Evolutionary conservation across 2,329 filamentous ascomycete species (phyloP).

Genomic region (Pseudocercospora musae): DNA sequence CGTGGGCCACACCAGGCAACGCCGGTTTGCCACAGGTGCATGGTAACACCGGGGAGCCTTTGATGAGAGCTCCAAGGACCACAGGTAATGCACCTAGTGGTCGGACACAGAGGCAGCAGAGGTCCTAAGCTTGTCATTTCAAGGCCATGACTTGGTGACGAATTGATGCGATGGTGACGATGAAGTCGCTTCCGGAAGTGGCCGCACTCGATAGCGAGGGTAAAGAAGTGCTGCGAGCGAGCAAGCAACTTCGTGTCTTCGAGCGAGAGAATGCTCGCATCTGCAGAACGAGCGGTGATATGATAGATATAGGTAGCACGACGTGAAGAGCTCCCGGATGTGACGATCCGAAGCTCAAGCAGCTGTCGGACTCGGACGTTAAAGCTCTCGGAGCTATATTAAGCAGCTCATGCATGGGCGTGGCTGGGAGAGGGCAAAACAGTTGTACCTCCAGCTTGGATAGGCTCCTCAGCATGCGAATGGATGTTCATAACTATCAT

Average conservation of each 20-base stretch:
- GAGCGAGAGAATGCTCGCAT: not conserved
- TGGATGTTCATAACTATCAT: not conserved
- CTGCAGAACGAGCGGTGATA: not conserved
- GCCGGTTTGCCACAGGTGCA: conserved; percentile 24
- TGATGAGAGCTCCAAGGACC: conserved; percentile 31
- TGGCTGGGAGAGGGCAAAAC: not conserved
- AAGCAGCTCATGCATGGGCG: not conserved
- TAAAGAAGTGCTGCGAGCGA: not conserved
- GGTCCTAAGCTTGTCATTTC: not conserved
- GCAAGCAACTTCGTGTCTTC: not conserved
- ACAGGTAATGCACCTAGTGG: not conserved
- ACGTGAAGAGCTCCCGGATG: not conserved
- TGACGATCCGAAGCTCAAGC: not conserved
- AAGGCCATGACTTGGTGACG: not conserved
- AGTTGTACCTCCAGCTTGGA: not conserved
- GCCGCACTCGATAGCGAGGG: not conserved
- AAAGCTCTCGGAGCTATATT: not conserved
- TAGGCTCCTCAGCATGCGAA: not conserved
- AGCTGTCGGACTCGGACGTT: not conserved
- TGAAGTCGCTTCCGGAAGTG: not conserved
- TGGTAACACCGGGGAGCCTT: conserved; percentile 29
- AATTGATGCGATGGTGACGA: not conserved
- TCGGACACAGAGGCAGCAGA: not conserved
- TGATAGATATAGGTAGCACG: not conserved
- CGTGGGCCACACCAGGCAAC: conserved; percentile 27